Conservation (phyloP, 2,329 filamentous ascomycete genomes). For the Pseudocercospora cruenta region DNA sequence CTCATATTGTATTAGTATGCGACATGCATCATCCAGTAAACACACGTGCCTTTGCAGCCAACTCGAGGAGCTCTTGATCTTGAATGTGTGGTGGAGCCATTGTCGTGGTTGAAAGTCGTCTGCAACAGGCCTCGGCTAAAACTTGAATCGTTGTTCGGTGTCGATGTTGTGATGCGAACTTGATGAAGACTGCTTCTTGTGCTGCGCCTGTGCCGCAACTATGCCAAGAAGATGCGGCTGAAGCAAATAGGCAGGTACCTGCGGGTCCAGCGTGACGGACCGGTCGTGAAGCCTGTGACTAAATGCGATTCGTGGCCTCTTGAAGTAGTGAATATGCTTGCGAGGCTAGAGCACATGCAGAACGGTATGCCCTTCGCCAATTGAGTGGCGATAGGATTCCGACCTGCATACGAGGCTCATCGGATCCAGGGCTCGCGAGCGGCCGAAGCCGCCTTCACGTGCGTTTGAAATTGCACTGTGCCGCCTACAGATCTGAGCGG, state of each 20-base stretch:
- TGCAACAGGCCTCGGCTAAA: not conserved
- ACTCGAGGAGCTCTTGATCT: not conserved
- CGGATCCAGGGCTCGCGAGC: no score
- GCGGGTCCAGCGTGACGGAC: no score
- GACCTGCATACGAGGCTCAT: no score
- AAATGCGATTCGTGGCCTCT: no score
- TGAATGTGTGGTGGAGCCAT: not conserved
- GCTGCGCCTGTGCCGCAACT: not conserved
- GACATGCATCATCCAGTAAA: not conserved
- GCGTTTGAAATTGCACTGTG: no score
- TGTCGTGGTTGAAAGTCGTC: not conserved
- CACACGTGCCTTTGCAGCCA: not conserved
- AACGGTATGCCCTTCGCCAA: no score
- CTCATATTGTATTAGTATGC: not conserved
- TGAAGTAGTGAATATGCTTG: no score
- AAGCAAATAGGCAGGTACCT: not conserved
- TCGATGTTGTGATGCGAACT: not conserved
- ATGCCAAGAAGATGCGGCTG: not conserved
- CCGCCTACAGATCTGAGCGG: no score
- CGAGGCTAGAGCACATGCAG: no score
- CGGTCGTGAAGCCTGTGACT: no score
- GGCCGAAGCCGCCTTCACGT: not conserved
- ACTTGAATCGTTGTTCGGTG: not conserved
- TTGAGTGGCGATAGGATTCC: no score
- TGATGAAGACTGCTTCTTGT: not conserved